These are phyloP conservation scores for Anisodus acutangulus DNA, from an alignment of 257 asterid genomes.

Conservation along the genomic window DNA sequence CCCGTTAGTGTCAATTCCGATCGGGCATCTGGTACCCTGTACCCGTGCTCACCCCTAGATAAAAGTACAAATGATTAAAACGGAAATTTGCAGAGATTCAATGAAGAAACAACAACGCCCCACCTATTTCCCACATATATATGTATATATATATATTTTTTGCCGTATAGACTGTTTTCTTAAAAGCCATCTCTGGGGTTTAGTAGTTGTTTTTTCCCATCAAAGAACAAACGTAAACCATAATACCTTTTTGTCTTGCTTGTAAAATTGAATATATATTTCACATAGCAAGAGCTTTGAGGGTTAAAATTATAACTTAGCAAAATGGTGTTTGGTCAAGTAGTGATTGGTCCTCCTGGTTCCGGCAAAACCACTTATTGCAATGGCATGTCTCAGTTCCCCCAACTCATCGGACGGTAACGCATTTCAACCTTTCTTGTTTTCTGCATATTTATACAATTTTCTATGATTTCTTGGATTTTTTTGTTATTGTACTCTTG, in stretches of 20 bases:
- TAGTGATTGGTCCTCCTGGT: constrained; percentile 98
- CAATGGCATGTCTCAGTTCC: constrained; percentile 99
- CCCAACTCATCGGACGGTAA: constrained; percentile 86
- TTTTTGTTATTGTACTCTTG: neutral
- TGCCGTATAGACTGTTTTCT: too few species aligned
- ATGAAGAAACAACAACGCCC: too few species aligned
- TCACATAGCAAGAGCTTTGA: neutral
- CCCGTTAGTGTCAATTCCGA: too few species aligned
- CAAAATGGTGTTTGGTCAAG: constrained; percentile 90
- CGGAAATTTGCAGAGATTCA: too few species aligned
- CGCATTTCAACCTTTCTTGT: neutral
- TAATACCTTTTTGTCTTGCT: neutral
- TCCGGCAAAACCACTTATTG: constrained; percentile 98
- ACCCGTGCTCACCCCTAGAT: too few species aligned
- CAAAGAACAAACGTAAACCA: neutral
- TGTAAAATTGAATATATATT: neutral
- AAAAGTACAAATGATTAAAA: too few species aligned
- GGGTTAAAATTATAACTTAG: neutral
- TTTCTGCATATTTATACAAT: neutral
- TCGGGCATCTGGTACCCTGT: too few species aligned
- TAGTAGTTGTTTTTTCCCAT: neutral
- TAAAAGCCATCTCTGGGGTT: too few species aligned
- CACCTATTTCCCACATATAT: too few species aligned
- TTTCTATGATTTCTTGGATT: neutral
- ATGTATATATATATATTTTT: too few species aligned